Evolutionary conservation across 2,329 filamentous ascomycete genomes (phyloP), one percentile per base, ranked within the genome.

Genomic region (Fusarium neocosmosporiellum): DNA sequence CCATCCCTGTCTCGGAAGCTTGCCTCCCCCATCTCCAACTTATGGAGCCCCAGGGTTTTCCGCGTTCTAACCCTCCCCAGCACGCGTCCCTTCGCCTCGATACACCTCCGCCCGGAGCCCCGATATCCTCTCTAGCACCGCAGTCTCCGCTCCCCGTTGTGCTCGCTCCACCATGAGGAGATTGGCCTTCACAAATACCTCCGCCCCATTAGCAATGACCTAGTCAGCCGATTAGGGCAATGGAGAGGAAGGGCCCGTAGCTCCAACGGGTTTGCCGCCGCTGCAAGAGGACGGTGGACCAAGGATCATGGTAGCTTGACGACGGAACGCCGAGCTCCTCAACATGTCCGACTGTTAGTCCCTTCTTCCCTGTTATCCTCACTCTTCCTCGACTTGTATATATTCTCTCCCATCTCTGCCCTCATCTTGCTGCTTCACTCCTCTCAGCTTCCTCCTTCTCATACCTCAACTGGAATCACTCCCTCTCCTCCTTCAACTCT

Each of bases 281-380:
- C 61, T 65, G 66, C 69, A 57, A 65, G 62, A 63, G 39, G 66
- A 24, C 34, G 14, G 65, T 70, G 69, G 65, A 64, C 66, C 69
- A 59, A 69, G 66, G 72, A 72, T 73, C 62, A 70, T 72, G 62
- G 73, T 69, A 72, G 75, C 65, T 67, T 41, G 54, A 54, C 57
- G 67, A 74, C 67, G 71, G 74, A 77, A 75, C 76, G 74, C 74
- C 67, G 68, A 69, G 62, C 34, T 66, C 34, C 58, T 59, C 67
- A 34, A 11, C 27, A 24, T 48, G 41, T 61, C 64, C 63, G 46
- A 65, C 34, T 33, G 27, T 39, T 65, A 58, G 48, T 60, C 57
- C 31, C 63, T 34, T 64, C 57, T 63, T 73, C 70, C 73, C 63
- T 70, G 63, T 54, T 65, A 9, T 20, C 46, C 50, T 76, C 59